phyloP scores from a whole-genome alignment of 2,329 filamentous ascomycete genomes.

The Fusarium virguliforme region DNA sequence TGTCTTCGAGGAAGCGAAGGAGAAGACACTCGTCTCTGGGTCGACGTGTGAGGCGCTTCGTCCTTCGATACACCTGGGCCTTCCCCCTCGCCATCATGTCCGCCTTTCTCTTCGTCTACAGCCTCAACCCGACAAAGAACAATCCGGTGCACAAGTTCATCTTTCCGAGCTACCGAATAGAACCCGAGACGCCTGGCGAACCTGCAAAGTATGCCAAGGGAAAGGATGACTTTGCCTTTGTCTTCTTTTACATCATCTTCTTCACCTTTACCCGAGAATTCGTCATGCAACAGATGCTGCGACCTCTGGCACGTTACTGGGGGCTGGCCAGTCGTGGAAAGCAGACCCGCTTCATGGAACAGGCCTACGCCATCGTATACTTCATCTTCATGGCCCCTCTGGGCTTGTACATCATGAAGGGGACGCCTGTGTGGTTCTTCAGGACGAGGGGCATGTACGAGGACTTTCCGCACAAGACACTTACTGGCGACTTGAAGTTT shows the following conservation, averaged over 20 bases:
- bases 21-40: background rate
- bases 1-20: background rate
- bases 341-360: slow-evolving; percentile 93
- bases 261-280: slow-evolving; percentile 94
- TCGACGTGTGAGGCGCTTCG: background rate
- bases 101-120: slow-evolving; percentile 4
- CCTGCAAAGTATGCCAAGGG: slow-evolving; percentile 89
- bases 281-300: slow-evolving; percentile 90
- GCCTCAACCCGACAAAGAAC: slow-evolving; percentile 20
- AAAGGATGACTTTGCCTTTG: slow-evolving; percentile 84
- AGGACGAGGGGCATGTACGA: slow-evolving; percentile 92
- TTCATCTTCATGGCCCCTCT: slow-evolving; percentile 85
- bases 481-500: slow-evolving; percentile 87
- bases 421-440: slow-evolving; percentile 93
- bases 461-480: slow-evolving; percentile 84
- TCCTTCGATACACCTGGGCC: slow-evolving; percentile 2
- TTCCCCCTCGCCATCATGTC: background rate
- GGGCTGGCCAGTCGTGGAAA: slow-evolving; percentile 80
- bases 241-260: slow-evolving; percentile 88
- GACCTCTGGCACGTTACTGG: slow-evolving; percentile 78
- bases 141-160: slow-evolving; percentile 21
- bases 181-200: background rate
- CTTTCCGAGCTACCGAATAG: slow-evolving; percentile 18
- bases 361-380: slow-evolving; percentile 92
- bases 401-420: slow-evolving; percentile 90